Percentiles rank a stretch among this genome's conserved stretches.
Evolutionary conservation across 257 asterid genomes (phyloP).

Genomic region (Primulina eburnea): DNA sequence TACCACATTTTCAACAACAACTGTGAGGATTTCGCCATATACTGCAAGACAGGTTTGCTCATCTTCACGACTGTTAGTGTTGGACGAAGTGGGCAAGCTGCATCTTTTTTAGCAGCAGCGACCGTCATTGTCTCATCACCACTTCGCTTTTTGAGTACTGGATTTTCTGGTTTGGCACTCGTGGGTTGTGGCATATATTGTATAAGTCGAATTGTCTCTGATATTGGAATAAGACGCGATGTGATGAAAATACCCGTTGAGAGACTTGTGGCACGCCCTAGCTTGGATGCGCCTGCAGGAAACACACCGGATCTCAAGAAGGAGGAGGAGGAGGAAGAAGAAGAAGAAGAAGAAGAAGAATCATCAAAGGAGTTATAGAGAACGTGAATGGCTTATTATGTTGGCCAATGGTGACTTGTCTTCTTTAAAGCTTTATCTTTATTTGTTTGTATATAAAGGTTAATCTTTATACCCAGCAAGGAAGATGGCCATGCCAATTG

Average conservation of each 20-base stretch:
- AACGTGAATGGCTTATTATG: slow-evolving; percentile 3
- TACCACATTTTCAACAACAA: slow-evolving; percentile 74
- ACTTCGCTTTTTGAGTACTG: slow-evolving; percentile 64
- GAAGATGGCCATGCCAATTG: too few species aligned
- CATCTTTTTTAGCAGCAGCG: slow-evolving; percentile 65
- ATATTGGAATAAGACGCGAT: slow-evolving; percentile 81
- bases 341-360: too few species aligned
- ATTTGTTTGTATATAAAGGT: background rate
- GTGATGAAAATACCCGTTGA: slow-evolving; percentile 76
- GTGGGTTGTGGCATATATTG: slow-evolving; percentile 73
- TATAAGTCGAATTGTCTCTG: slow-evolving; percentile 58
- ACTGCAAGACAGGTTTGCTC: slow-evolving; percentile 88
- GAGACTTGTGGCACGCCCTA: slow-evolving; percentile 47
- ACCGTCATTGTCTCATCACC: slow-evolving; percentile 67
- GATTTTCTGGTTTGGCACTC: slow-evolving; percentile 50
- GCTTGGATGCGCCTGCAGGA: slow-evolving; percentile 29
- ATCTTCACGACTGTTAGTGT: slow-evolving; percentile 47
- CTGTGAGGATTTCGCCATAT: slow-evolving; percentile 86
- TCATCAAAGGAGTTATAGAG: slow-evolving; percentile 9
- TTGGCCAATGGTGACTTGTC: background rate
- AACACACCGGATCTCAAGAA: slow-evolving; percentile 21
- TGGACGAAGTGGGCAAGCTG: slow-evolving; percentile 86
- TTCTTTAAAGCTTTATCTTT: too few species aligned
- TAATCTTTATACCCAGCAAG: too few species aligned
- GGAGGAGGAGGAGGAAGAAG: slow-evolving; percentile 37